Evolutionary conservation across 306 rosid genomes (phyloP).

Genomic region (Casuarina equisetifolia): DNA sequence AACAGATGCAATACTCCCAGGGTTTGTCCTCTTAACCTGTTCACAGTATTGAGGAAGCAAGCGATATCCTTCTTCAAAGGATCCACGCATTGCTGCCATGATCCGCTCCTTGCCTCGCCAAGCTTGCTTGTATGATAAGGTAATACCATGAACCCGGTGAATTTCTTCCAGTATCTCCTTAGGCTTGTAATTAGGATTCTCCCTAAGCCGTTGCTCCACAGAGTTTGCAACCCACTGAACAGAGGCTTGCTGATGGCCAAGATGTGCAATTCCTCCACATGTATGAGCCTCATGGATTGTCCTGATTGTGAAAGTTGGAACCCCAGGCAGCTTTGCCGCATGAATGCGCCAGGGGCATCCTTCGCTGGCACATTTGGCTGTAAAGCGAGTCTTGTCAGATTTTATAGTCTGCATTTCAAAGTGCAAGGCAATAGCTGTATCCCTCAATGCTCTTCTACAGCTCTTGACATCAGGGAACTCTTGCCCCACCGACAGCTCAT

Average conservation of each 20-base stretch:
- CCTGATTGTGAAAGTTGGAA: constrained; percentile 85
- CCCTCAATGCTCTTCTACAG: constrained; percentile 83
- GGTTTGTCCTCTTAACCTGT: constrained; percentile 77
- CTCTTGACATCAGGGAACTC: constrained; percentile 91
- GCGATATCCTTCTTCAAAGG: constrained; percentile 88
- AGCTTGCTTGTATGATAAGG: constrained; percentile 86
- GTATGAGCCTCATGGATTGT: constrained; percentile 71
- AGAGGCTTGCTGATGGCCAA: constrained; percentile 91
- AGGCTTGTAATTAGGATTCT: constrained; percentile 83
- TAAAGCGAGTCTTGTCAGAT: constrained; percentile 87
- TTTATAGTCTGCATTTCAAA: constrained; percentile 88
- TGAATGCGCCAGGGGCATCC: constrained; percentile 97
- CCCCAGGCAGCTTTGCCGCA: constrained; percentile 91
- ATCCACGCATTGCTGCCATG: constrained; percentile 94
- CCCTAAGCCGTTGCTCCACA: constrained; percentile 75
- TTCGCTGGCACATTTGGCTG: constrained; percentile 84
- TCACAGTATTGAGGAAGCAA: constrained; percentile 87
- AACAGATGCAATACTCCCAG: constrained; percentile 78
- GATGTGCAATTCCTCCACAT: constrained; percentile 83
- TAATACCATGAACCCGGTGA: constrained; percentile 82
- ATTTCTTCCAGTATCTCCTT: constrained; percentile 92
- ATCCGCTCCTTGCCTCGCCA: constrained; percentile 97
- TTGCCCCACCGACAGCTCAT: constrained; percentile 70
- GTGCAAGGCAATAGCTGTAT: constrained; percentile 81
- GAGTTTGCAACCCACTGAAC: constrained; percentile 93